phyloP scores from a whole-genome alignment of 495 filamentous ascomycete species.

The Hypoxylon rickii region DNA sequence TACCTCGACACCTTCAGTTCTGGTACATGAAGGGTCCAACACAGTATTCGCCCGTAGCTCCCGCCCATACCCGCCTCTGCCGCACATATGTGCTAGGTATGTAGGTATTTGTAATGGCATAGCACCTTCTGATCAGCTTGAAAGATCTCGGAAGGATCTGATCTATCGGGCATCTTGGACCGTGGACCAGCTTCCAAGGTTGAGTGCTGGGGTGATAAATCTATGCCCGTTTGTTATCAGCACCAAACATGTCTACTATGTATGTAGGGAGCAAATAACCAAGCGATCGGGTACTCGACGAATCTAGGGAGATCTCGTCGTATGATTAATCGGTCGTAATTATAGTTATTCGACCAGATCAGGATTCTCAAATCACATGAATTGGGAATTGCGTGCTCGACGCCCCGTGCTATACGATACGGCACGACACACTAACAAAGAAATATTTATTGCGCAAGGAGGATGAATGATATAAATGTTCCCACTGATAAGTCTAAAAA shows the following conservation, averaged over 20 bases:
- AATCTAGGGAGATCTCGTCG: slow-evolving; percentile 11
- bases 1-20: no score
- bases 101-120: no score
- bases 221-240: no score
- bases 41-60: no score
- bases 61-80: no score
- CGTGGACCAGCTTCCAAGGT: background rate
- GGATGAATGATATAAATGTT: background rate
- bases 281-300: background rate
- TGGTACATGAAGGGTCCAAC: no score
- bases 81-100: no score
- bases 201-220: background rate
- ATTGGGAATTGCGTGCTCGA: slow-evolving; percentile 24
- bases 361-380: background rate
- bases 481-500: slow-evolving; percentile 1
- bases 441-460: background rate
- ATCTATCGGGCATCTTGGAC: no score
- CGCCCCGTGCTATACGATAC: background rate
- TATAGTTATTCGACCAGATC: background rate
- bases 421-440: background rate
- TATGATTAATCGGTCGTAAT: slow-evolving; percentile 8
- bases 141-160: no score
- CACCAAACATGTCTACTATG: no score
- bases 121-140: no score
- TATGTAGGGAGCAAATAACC: no score